A percentile compares a stretch with the other conserved stretches of the same genome.
These are phyloP conservation scores for Starmerella kuoi DNA, from an alignment of 805 yeast species.

Conservation along the genomic window DNA sequence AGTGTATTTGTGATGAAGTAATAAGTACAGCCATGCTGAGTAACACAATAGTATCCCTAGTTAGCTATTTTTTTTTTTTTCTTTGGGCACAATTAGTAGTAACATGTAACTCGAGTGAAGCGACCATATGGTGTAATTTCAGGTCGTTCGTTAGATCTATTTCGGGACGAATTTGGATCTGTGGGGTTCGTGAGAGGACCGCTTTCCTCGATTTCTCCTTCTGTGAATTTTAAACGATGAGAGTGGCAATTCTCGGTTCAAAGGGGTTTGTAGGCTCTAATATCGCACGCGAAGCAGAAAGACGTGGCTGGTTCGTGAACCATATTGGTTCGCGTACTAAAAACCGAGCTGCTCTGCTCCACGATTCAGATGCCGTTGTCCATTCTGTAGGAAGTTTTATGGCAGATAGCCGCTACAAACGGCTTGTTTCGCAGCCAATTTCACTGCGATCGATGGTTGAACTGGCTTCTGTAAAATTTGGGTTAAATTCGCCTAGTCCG, in stretches of 20 bases:
- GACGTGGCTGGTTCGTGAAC: constrained; percentile 35
- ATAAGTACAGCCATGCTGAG: too few species aligned
- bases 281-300: constrained; percentile 29
- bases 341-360: constrained; percentile 36
- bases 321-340: constrained; percentile 38
- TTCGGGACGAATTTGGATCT: too few species aligned
- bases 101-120: too few species aligned
- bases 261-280: constrained; percentile 59
- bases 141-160: too few species aligned
- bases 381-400: constrained; percentile 71
- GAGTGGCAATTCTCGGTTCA: constrained; percentile 69
- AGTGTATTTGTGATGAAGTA: too few species aligned
- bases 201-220: too few species aligned
- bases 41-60: too few species aligned
- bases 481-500: constrained; percentile 13
- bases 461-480: constrained; percentile 26
- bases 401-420: constrained; percentile 58
- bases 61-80: too few species aligned
- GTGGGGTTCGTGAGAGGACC: too few species aligned
- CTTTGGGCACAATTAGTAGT: too few species aligned
- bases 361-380: constrained; percentile 52
- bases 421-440: constrained; percentile 25
- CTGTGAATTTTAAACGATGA: too few species aligned
- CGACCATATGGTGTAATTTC: too few species aligned
- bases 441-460: constrained; percentile 6